phyloP scores from a whole-genome alignment of 1,139 yeast species.

The Debaryomycetaceae sp. region DNA sequence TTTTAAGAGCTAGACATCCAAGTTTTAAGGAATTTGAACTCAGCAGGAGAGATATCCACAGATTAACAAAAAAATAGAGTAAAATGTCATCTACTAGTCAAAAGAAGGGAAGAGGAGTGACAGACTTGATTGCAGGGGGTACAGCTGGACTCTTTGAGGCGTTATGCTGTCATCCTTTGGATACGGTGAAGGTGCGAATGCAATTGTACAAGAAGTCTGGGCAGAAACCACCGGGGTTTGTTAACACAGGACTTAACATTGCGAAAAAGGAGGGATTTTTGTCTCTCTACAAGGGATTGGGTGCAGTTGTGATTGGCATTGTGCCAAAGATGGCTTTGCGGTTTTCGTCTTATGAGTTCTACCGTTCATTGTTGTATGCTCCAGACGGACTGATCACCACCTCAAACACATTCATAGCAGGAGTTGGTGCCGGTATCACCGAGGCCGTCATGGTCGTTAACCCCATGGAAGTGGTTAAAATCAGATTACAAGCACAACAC shows the following conservation, averaged over 20 bases:
- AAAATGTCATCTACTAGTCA: conserved; percentile 18
- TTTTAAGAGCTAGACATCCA: too few relatives aligned
- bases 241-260: conserved; percentile 76
- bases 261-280: conserved; percentile 78
- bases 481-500: conserved; percentile 93
- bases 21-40: too few relatives aligned
- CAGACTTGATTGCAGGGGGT: conserved; percentile 92
- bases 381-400: conserved; percentile 70
- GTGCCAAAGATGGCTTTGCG: conserved; percentile 98
- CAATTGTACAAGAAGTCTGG: conserved; percentile 71
- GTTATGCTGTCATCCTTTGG: conserved; percentile 91
- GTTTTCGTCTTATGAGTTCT: conserved; percentile 89
- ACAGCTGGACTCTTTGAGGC: conserved; percentile 97
- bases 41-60: too few relatives aligned
- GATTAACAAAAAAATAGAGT: not conserved
- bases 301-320: conserved; percentile 95
- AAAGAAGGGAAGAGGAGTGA: conserved; percentile 44
- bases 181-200: conserved; percentile 96
- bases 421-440: conserved; percentile 96
- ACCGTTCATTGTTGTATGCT: conserved; percentile 65
- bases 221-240: conserved; percentile 77
- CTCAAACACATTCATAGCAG: conserved; percentile 77
- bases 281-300: conserved; percentile 91
- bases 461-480: conserved; percentile 97
- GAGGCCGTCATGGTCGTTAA: conserved; percentile 94